Percentiles rank a stretch among this genome's conserved stretches.
Conservation (phyloP, 768 basidiomycete genomes). For the Hypsizygus marmoreus region DNA sequence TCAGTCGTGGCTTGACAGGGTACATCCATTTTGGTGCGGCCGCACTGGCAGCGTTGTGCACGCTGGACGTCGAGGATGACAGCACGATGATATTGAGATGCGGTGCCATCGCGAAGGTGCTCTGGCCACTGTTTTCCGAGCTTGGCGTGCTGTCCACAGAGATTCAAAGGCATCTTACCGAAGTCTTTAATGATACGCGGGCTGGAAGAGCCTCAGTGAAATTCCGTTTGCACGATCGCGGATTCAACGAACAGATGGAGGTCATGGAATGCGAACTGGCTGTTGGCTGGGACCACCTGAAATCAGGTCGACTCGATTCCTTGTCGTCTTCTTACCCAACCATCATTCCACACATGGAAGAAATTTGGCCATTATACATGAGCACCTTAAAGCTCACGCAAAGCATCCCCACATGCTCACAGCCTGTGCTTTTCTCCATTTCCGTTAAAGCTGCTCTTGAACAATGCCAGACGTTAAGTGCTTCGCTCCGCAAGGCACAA, state of each 20-base stretch:
- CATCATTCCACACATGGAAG: neutral
- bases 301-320: neutral
- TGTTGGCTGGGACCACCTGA: neutral
- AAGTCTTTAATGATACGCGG: neutral
- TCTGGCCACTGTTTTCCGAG: constrained; percentile 3
- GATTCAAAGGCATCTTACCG: neutral
- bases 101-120: neutral
- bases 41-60: neutral
- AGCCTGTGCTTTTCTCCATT: neutral
- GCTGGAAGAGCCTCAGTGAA: neutral
- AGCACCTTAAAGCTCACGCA: neutral
- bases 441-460: neutral
- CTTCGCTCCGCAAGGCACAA: neutral
- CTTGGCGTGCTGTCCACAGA: neutral
- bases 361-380: neutral
- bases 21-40: neutral
- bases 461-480: neutral
- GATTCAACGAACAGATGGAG: neutral
- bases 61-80: neutral
- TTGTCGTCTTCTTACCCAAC: neutral
- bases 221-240: neutral
- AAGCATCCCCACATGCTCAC: neutral
- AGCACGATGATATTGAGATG: neutral
- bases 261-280: neutral
- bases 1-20: neutral